Base-by-base conservation (phyloP, 176 grass and related monocot genomes). In the Ananas comosus region DNA sequence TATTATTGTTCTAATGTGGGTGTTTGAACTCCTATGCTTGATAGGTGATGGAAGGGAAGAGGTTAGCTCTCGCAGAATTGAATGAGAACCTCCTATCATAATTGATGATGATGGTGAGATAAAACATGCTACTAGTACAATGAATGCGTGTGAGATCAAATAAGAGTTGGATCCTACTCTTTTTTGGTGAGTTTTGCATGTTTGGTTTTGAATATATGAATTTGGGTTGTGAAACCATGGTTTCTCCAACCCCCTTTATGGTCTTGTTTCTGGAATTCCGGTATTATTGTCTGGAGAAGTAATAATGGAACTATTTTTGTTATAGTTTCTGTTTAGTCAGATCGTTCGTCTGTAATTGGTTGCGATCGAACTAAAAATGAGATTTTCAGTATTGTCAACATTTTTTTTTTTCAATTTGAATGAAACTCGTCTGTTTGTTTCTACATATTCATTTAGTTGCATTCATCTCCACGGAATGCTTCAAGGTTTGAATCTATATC, bases 221-320 rank as follows among this genome's bases (percentile, higher is more conserved):
- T 29, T 74, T 42, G 48, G 70, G 81, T 64, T 80, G 22, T 81
- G 86, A 85, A 82, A 85, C 82, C 42, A 50, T 69, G 82, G 86
- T 88, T 88, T 88, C 86, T 75, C 42, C 51, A 63, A 64, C 57
- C 13, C 3, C 19, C 16, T 61, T 22, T 59, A 10, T 18, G 14
- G 54, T 59, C 5, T 5, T 59, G 54, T 17, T 59, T 14, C 54
- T 59, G 9, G 14, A n/a, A 14, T 19, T 59, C 16, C 21, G 14
- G 13, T 59, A 14, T 21, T 17, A 10, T 17, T 59, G 54, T 14
- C n/a, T 12, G 52, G 4, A 16, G 13, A 16, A n/a, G 7, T 59
- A 59, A 59, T 59, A 59, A 59, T 59, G 54, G 54, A 59, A 18
- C 54, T 8, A 9, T 59, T 59, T 21, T 7, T 59, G 54, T 59